Conservation (phyloP, 2,329 filamentous ascomycete species). For the Aspergillus caelatus region DNA sequence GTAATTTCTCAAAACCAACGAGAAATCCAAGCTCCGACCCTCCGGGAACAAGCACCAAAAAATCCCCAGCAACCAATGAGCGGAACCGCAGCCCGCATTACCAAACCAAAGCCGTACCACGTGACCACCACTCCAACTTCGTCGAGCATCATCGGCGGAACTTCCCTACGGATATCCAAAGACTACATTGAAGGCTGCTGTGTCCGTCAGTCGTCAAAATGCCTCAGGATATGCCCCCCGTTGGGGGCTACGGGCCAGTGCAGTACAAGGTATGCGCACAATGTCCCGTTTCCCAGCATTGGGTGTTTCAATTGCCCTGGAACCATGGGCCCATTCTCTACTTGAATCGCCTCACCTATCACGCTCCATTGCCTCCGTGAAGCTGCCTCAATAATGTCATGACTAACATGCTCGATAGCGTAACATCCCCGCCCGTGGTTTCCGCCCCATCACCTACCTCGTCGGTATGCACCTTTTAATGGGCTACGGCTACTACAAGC, state of each 20-base stretch:
- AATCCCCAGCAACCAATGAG: constrained; percentile 30
- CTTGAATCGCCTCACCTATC: not conserved
- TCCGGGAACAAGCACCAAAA: constrained; percentile 1
- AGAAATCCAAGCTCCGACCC: constrained; percentile 2
- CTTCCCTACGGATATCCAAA: constrained; percentile 15
- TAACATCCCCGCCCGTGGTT: constrained; percentile 88
- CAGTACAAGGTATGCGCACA: constrained; percentile 81
- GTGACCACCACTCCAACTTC: constrained; percentile 36
- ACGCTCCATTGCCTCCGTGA: not conserved
- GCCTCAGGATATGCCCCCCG: constrained; percentile 97
- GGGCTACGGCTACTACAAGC: constrained; percentile 87
- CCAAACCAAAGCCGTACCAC: constrained; percentile 26
- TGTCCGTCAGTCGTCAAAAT: constrained; percentile 56
- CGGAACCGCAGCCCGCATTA: constrained; percentile 32
- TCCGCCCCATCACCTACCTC: constrained; percentile 80
- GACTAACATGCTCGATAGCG: constrained; percentile 57
- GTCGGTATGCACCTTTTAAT: constrained; percentile 76
- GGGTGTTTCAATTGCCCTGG: not conserved
- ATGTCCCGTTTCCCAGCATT: constrained; percentile 3
- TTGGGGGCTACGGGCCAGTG: constrained; percentile 91
- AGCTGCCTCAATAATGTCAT: constrained; percentile 8
- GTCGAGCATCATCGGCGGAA: constrained; percentile 22
- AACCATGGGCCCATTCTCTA: not conserved
- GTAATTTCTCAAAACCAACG: not conserved
- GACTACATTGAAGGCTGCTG: constrained; percentile 25